Base-by-base conservation (phyloP, 106 monocot species). In the Dendrobium nobile region DNA sequence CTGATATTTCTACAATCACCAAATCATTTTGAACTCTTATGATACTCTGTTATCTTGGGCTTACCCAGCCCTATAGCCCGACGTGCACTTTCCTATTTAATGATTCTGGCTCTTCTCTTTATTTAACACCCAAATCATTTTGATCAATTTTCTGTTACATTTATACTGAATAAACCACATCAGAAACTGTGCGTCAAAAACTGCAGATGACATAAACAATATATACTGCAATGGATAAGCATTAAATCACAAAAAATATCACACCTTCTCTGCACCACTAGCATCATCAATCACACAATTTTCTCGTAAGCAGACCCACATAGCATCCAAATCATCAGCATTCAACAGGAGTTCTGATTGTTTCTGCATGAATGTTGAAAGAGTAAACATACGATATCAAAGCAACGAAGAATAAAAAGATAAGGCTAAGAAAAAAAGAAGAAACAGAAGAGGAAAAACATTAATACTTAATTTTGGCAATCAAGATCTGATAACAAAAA, bases 231-330 rank as follows among this genome's bases (percentile, higher is more conserved):
- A 37, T 15, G 18, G 15, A 1, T 3, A 37, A 70, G 33, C 27
- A 44, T 11, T 4, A 74, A 61, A 61, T 5, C 6, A 4, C 18
- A n/a, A 61, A n/a, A 43, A 48, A 76, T 17, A 68, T 41, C 28
- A 77, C 77, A 90, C 98, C 98, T 98, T 98, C 86, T 98, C 98
- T 78, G 98, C 95, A 79, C 98, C 95, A 83, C 89, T 98, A 6
- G 95, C 91, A 90, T 98, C 98, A 87, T 98, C 98, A 82, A 98
- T 95, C 16, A 98, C 92, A 86, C 98, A 98, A 80, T 98, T 98
- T 85, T 98, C 98, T 75, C 98, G 88, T 80, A 98, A 87, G 75
- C 92, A 98, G 80, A 95, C 98, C 98, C 98, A 98, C 98, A 98
- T 98, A 45, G 98, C 90, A 95, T 98, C 98, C 51, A 98, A 78